These are phyloP conservation scores for Plasmodium vivax DNA, from an alignment of 169 alveolate genomes.

Conservation along the genomic window DNA sequence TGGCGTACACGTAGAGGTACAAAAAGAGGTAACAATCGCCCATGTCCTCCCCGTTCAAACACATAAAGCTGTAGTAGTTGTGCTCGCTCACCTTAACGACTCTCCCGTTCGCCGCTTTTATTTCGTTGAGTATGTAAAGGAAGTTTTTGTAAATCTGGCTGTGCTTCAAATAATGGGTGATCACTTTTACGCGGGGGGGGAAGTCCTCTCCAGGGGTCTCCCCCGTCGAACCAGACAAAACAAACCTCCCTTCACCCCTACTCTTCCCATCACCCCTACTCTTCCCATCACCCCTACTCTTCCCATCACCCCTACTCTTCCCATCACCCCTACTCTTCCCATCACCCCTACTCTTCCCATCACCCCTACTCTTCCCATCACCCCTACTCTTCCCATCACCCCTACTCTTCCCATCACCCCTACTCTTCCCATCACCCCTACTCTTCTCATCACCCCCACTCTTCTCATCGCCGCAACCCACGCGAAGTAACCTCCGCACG, in stretches of 20 bases:
- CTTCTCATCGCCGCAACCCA: neutral
- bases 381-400: too few species aligned
- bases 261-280: too few species aligned
- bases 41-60: constrained; percentile 35
- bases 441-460: neutral
- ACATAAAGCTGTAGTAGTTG: constrained; percentile 46
- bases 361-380: too few species aligned
- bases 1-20: constrained; percentile 56
- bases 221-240: neutral
- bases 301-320: too few species aligned
- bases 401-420: too few species aligned
- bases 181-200: neutral
- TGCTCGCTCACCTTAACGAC: constrained; percentile 18
- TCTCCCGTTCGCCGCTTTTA: constrained; percentile 43
- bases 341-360: too few species aligned
- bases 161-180: constrained; percentile 46
- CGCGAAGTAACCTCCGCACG: neutral
- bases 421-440: too few species aligned
- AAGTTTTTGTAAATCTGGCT: constrained; percentile 47
- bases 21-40: constrained; percentile 45
- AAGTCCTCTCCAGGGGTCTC: neutral
- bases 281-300: too few species aligned
- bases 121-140: constrained; percentile 40
- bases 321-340: too few species aligned
- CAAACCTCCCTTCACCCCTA: too few species aligned